Base-by-base conservation (phyloP, 108 stramenopile genomes). In the Cyclotella cryptica region DNA sequence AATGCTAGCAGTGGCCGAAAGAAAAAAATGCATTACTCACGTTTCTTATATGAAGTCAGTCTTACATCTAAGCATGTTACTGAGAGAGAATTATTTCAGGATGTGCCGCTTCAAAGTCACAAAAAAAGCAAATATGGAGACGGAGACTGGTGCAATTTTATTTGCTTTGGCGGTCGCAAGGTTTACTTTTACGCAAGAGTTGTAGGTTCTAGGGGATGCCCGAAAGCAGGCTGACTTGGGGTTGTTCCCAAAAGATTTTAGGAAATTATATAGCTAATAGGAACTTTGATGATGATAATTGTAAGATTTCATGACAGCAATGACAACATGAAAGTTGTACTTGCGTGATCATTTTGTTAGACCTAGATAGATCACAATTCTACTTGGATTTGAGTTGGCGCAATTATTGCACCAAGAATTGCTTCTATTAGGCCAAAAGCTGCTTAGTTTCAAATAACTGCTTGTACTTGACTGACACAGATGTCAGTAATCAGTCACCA, bases 151-250 rank as follows among this genome's bases (percentile, higher is more conserved):
- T 68, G 67, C 30, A 68, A 68, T 53, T 68, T 19, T 68, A 27
- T 68, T 10, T 68, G 58, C 28, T 60, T 60, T 29, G 71, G 71
- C 43, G 71, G 58, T 10, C 55, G n/a, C 10, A 57, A 71, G n/a
- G 57, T 71, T 28, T 71, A 71, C 58, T 71, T 71, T 27, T 71
- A 45, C 40, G 59, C 71, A 17, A 71, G 71, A 60, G 41, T 71
- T 0, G 13, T 47, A 29, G 71, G 71, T 41, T 60, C 43, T 46
- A 59, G 21, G 26, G 58, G 58, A 26, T 60, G 71, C 41, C 67
- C 67, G 1, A 40, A 40, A 55, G n/a, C 24, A 24, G 55, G 55
- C 24, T 55, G n/a, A 21, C n/a, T 49, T 3, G 47, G 3, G 47
- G 3, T n/a, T 49, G 47, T n/a, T 35, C 35, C 35, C 35, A 35